Base-by-base conservation (phyloP, 805 yeast species). In the Metschnikowia cerradonensis region DNA sequence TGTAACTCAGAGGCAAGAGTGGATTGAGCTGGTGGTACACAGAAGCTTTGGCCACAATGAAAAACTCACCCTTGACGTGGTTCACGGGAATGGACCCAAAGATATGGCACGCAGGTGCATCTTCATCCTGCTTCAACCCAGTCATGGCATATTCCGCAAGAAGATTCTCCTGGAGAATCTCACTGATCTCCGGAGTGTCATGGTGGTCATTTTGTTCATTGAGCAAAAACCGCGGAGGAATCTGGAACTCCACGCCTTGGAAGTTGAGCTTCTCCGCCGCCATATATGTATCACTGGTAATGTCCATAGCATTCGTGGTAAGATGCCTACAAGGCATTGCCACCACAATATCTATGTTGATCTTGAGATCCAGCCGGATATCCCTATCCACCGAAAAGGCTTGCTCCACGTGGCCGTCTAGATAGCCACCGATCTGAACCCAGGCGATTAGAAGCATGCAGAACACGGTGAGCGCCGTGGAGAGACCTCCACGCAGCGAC, bases 81-180 rank as follows among this genome's bases (percentile, higher is more conserved):
- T 87, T 90, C 2, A 92, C 91, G 0, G 95, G 91, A 45, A 91
- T 76, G 1, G 82, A 72, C 3, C 97, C 97, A 60, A 78, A 87
- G 2, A 91, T 80, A 57, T 89, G 89, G 67, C 97, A 91, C n/a
- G 90, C 91, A 2, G 88, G 89, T 0, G 83, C 78, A 2, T 80
- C 85, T 45, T 78, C 77, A 56, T 77, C 71, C 11, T 60, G 55
- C 15, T 76, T 72, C 2, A 66, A 51, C 3, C 83, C 82, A 19
- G 64, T 55, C 2, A 66, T 53, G 26, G 79, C 70, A 59, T 82
- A 88, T 57, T 84, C 83, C 0, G 92, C 92, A 38, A 79, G 75
- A 42, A 86, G 65, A 4, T 87, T 81, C 55, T 83, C 86, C 26
- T 78, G 81, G 67, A 88, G 70, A 31, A 87, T 79, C 50, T 77